Base-by-base conservation (phyloP, 192 early-diverging fungal species). In the Thamnidium elegans region DNA sequence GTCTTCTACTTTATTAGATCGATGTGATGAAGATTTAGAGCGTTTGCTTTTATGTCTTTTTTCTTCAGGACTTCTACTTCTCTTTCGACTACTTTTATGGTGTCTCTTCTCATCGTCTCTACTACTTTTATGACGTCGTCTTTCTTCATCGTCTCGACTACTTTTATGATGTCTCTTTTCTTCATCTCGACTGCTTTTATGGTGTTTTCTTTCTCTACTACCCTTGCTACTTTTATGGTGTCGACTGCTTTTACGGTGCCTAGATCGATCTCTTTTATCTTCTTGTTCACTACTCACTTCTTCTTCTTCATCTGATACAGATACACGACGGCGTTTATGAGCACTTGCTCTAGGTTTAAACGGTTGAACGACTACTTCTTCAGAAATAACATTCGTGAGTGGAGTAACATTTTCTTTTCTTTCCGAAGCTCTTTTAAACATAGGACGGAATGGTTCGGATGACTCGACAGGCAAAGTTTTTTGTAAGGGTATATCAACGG, bases 361-460 rank as follows among this genome's bases (percentile, higher is more conserved):
- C 1, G 68, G 68, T 47, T 55, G 52, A 4, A 70, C 68, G n/a
- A 70, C 32, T 15, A 63, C 47, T 39, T 70, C 62, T 64, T 70
- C 68, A 31, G 68, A 70, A 15, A 56, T 5, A 36, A 66, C 30
- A 1, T 34, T 19, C 0, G 65, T 54, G 9, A 59, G 6, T 20
- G 58, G 19, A 0, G 19, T 19, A 45, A 50, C 17, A 52, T 14
- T 43, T 17, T 53, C 31, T 30, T 64, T 44, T 55, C 51, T 30
- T 19, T 51, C 34, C 4, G 21, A 53, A 44, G 51, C 17, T 17
- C 63, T 46, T 7, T 64, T 71, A 47, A 78, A 78, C 58, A 77
- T 68, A 10, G 67, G 75, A 58, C 63, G 63, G 36, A 69, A 70
- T 5, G 69, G 66, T 54, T 64, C 65, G 26, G 59, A 47, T 1